phyloP scores from a whole-genome alignment of 2,329 filamentous ascomycete species.

The Microcera coccophila region DNA sequence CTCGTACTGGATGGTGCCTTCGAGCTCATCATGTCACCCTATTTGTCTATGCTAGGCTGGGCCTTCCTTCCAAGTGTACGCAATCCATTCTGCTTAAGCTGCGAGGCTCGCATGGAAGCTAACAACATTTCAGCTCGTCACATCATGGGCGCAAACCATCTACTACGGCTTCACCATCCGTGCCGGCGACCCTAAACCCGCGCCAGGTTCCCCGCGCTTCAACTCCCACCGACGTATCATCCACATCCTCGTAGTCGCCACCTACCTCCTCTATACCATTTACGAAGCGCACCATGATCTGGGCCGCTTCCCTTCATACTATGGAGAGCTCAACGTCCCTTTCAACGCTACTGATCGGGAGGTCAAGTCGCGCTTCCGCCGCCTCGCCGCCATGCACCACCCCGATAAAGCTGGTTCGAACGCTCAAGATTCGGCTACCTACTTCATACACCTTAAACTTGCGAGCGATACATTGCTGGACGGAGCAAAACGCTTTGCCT shows the following conservation, averaged over 20 bases:
- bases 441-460: slow-evolving; percentile 79
- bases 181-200: slow-evolving; percentile 78
- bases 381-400: slow-evolving; percentile 67
- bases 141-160: slow-evolving; percentile 70
- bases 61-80: slow-evolving; percentile 53
- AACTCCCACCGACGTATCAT: slow-evolving; percentile 74
- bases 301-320: slow-evolving; percentile 69
- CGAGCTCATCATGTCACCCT: slow-evolving; percentile 42
- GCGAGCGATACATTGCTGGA: slow-evolving; percentile 81
- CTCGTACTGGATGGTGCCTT: background rate
- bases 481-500: slow-evolving; percentile 74
- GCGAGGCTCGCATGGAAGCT: slow-evolving; percentile 7
- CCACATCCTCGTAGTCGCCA: slow-evolving; percentile 74
- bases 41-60: slow-evolving; percentile 55
- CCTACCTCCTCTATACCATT: slow-evolving; percentile 87
- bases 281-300: slow-evolving; percentile 87
- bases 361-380: slow-evolving; percentile 80
- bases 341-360: slow-evolving; percentile 66
- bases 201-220: slow-evolving; percentile 64
- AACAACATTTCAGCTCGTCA: slow-evolving; percentile 59
- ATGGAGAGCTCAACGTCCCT: slow-evolving; percentile 69
- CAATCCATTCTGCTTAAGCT: slow-evolving; percentile 4
- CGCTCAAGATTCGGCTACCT: slow-evolving; percentile 30
- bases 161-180: slow-evolving; percentile 88
- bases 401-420: slow-evolving; percentile 70